phyloP scores from a whole-genome alignment of 116 monocot species.

The Phalaenopsis hybrid region DNA sequence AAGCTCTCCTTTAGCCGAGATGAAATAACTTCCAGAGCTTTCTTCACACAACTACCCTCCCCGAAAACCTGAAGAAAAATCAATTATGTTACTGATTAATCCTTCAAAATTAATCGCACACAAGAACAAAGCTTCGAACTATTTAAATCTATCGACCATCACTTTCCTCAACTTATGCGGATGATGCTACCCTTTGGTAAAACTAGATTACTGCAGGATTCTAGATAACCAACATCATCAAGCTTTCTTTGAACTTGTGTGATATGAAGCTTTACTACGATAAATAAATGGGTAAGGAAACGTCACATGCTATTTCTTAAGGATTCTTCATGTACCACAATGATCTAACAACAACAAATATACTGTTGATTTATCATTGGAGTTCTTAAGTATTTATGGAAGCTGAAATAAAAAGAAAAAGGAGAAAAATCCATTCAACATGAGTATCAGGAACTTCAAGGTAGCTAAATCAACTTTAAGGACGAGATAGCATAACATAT shows the following conservation, averaged over 20 bases:
- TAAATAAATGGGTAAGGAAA: background rate
- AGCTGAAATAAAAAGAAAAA: background rate
- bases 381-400: background rate
- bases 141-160: background rate
- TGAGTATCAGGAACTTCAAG: background rate
- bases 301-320: background rate
- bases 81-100: background rate
- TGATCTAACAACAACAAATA: background rate
- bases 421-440: background rate
- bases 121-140: background rate
- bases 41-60: slow-evolving; percentile 71
- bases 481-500: background rate
- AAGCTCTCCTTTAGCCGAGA: slow-evolving; percentile 86
- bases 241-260: background rate
- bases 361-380: background rate
- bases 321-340: background rate
- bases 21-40: slow-evolving; percentile 67
- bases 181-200: background rate
- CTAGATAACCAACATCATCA: background rate
- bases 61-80: slow-evolving; percentile 61
- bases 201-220: background rate
- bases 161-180: no score
- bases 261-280: background rate
- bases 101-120: background rate
- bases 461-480: background rate